Evolutionary conservation across 1,284 basidiomycete genomes (phyloP).

Genomic region (Sporisorium reilianum): DNA sequence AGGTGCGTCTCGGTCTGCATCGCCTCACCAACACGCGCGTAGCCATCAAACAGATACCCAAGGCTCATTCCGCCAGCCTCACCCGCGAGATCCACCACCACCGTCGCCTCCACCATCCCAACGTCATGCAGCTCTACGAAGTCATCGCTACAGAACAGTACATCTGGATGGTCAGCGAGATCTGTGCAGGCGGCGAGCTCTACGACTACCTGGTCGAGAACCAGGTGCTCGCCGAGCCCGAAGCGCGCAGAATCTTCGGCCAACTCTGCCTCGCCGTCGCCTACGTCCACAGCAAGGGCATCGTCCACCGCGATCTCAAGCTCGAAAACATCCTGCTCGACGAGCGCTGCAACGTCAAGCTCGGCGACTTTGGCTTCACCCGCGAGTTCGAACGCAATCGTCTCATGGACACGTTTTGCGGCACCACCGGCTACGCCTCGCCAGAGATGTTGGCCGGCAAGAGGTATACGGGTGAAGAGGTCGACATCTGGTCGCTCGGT

Average conservation of each 20-base stretch:
- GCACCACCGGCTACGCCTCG: conserved; percentile 93
- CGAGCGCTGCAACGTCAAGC: conserved; percentile 70
- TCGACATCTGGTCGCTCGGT: conserved; percentile 96
- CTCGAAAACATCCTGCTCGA: conserved; percentile 74
- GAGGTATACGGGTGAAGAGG: conserved; percentile 93
- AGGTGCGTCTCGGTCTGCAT: conserved; percentile 91
- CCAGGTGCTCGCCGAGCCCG: conserved; percentile 65
- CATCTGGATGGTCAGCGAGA: conserved; percentile 97
- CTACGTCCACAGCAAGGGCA: conserved; percentile 70
- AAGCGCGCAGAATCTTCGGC: conserved; percentile 69
- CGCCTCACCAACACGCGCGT: conserved; percentile 78
- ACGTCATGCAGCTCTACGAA: conserved; percentile 95
- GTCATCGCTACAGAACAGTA: conserved; percentile 94
- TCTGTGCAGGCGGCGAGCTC: conserved; percentile 85
- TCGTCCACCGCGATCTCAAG: conserved; percentile 71
- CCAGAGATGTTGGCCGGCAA: conserved; percentile 93
- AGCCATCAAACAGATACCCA: conserved; percentile 97
- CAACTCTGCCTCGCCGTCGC: conserved; percentile 71
- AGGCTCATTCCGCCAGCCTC: conserved; percentile 78
- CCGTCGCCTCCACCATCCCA: conserved; percentile 91
- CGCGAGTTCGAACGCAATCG: conserved; percentile 87
- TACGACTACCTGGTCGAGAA: conserved; percentile 72
- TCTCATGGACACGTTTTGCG: conserved; percentile 94
- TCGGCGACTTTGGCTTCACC: conserved; percentile 97
- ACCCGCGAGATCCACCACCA: conserved; percentile 99